phyloP scores from a whole-genome alignment of 805 yeast genomes.

The Metschnikowia cerradonensis region DNA sequence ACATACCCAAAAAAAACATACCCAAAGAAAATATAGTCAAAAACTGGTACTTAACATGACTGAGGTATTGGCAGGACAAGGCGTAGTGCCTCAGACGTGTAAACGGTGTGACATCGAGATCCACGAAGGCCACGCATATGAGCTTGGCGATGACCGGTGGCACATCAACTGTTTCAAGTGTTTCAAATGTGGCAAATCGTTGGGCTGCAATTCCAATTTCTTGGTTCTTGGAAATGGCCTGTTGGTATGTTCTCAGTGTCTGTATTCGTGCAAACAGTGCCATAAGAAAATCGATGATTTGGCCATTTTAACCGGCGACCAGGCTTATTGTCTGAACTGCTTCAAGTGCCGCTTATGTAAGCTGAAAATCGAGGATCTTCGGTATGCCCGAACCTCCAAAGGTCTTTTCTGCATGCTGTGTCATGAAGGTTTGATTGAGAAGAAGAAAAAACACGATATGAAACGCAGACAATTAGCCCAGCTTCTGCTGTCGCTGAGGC shows the following conservation, averaged over 20 bases:
- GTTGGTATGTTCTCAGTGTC: slow-evolving; percentile 83
- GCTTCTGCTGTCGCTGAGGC: slow-evolving; percentile 25
- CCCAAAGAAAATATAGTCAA: not conserved
- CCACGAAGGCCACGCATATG: slow-evolving; percentile 91
- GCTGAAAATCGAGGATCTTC: slow-evolving; percentile 76
- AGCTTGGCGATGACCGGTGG: slow-evolving; percentile 93
- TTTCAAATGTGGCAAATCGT: slow-evolving; percentile 69
- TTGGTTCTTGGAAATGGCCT: slow-evolving; percentile 91
- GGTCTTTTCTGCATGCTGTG: slow-evolving; percentile 93
- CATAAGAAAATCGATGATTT: slow-evolving; percentile 83
- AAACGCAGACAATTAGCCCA: slow-evolving; percentile 33
- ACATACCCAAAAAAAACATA: not conserved
- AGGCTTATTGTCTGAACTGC: slow-evolving; percentile 88
- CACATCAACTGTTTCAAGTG: slow-evolving; percentile 91
- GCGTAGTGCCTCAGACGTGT: slow-evolving; percentile 26
- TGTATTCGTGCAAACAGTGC: slow-evolving; percentile 87
- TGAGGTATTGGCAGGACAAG: not conserved
- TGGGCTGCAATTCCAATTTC: slow-evolving; percentile 87
- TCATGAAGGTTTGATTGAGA: slow-evolving; percentile 76
- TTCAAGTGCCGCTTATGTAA: slow-evolving; percentile 88
- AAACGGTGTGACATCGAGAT: slow-evolving; percentile 47
- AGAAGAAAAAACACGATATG: slow-evolving; percentile 61
- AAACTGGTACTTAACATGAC: slow-evolving; percentile 1
- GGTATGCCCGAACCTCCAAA: slow-evolving; percentile 89
- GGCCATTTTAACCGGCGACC: slow-evolving; percentile 92